Conservation (phyloP, 108 stramenopile genomes). For the Hondaea fermentalgiana region DNA sequence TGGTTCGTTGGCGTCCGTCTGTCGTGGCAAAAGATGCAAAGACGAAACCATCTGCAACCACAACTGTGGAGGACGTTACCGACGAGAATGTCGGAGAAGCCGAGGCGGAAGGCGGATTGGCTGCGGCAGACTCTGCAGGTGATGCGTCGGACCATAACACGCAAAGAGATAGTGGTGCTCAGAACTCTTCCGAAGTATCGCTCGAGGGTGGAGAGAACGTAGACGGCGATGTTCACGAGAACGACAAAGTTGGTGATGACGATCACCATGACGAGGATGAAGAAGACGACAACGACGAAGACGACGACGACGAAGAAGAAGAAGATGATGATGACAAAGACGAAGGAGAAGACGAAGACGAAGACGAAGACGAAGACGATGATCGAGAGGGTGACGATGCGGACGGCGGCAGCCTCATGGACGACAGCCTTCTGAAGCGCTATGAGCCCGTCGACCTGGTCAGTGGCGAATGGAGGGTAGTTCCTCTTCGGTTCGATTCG, state of each 20-base stretch:
- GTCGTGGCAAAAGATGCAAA: background rate
- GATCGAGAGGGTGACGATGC: background rate
- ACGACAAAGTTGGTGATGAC: slow-evolving; percentile 24
- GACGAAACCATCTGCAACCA: background rate
- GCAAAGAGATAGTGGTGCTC: too few relatives aligned
- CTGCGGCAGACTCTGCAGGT: too few relatives aligned
- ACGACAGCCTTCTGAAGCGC: background rate
- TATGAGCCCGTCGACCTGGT: background rate
- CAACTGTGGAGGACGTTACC: slow-evolving; percentile 1
- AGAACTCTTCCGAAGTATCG: too few relatives aligned
- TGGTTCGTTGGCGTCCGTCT: background rate
- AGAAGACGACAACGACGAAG: slow-evolving; percentile 24
- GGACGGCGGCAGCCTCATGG: background rate
- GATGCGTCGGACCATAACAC: too few relatives aligned
- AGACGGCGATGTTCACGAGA: slow-evolving; percentile 29
- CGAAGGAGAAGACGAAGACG: background rate
- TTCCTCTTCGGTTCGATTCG: background rate
- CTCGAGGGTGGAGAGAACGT: background rate
- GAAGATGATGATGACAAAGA: slow-evolving; percentile 15
- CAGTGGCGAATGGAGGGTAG: background rate
- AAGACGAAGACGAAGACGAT: background rate
- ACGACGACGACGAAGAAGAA: slow-evolving; percentile 26
- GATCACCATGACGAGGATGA: slow-evolving; percentile 31
- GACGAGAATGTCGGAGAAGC: background rate
- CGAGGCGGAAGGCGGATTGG: too few relatives aligned